These are phyloP conservation scores for Schwanniomyces pseudopolymorphus DNA, from an alignment of 805 yeast genomes.

Conservation along the genomic window DNA sequence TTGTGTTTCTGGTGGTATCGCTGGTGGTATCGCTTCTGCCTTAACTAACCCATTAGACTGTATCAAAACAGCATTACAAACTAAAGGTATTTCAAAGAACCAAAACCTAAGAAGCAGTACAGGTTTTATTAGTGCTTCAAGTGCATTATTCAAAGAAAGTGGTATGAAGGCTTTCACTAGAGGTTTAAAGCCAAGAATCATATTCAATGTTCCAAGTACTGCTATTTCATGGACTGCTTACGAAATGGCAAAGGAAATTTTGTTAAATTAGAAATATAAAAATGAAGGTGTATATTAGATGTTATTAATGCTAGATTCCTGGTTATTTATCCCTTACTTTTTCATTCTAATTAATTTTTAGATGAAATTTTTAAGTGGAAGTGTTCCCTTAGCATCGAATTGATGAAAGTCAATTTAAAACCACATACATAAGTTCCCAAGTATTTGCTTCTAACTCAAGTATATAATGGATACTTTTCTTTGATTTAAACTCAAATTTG, in stretches of 20 bases:
- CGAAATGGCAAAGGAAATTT: slow-evolving; percentile 88
- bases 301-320: not conserved
- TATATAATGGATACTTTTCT: not conserved
- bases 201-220: slow-evolving; percentile 91
- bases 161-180: slow-evolving; percentile 71
- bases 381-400: not conserved
- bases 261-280: slow-evolving; percentile 28
- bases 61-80: slow-evolving; percentile 86
- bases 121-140: slow-evolving; percentile 71
- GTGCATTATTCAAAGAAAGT: slow-evolving; percentile 57
- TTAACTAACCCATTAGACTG: slow-evolving; percentile 93
- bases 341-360: not conserved
- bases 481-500: not conserved
- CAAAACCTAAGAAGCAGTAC: slow-evolving; percentile 52
- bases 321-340: not conserved
- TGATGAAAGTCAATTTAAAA: not conserved
- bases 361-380: not conserved
- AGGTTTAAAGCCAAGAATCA: slow-evolving; percentile 87
- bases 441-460: not conserved
- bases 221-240: slow-evolving; percentile 98
- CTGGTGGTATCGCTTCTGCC: slow-evolving; percentile 96
- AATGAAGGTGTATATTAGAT: slow-evolving; percentile 5
- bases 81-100: slow-evolving; percentile 59
- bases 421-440: not conserved
- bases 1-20: slow-evolving; percentile 88